These are phyloP conservation scores for Flaveria robusta DNA, from an alignment of 129 eudicot species.

Conservation along the genomic window DNA sequence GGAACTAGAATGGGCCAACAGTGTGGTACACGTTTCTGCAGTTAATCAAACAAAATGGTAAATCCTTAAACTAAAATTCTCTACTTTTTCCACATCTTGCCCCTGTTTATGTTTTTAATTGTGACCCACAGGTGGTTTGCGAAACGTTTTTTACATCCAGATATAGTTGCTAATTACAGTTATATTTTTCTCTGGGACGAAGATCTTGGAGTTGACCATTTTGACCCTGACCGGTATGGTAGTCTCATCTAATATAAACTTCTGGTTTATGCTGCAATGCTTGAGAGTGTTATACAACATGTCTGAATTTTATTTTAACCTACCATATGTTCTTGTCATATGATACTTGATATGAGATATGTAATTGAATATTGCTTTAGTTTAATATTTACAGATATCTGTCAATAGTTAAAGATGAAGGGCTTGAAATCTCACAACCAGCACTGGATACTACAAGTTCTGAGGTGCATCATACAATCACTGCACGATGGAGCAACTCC, in stretches of 20 bases:
- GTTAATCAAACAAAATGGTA: conserved; percentile 97
- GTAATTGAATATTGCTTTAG: conserved; percentile 27
- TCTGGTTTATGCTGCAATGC: conserved; percentile 1
- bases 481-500: conserved; percentile 59
- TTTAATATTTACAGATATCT: conserved; percentile 51
- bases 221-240: conserved; percentile 73
- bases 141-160: conserved; percentile 85
- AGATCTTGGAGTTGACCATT: conserved; percentile 86
- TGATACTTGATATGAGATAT: conserved; percentile 5
- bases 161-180: conserved; percentile 70
- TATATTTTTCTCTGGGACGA: conserved; percentile 85
- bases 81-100: neutral
- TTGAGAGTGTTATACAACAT: neutral
- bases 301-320: conserved; percentile 4
- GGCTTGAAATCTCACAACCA: conserved; percentile 92
- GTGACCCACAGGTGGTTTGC: conserved; percentile 85
- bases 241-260: conserved; percentile 18
- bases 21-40: conserved; percentile 78
- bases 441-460: conserved; percentile 66
- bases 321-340: neutral
- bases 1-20: conserved; percentile 67
- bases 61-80: neutral
- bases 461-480: conserved; percentile 80
- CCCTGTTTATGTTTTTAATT: neutral
- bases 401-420: conserved; percentile 67